Evolutionary conservation across 2,329 filamentous ascomycete species (phyloP).

Genomic region (Fusarium citri): DNA sequence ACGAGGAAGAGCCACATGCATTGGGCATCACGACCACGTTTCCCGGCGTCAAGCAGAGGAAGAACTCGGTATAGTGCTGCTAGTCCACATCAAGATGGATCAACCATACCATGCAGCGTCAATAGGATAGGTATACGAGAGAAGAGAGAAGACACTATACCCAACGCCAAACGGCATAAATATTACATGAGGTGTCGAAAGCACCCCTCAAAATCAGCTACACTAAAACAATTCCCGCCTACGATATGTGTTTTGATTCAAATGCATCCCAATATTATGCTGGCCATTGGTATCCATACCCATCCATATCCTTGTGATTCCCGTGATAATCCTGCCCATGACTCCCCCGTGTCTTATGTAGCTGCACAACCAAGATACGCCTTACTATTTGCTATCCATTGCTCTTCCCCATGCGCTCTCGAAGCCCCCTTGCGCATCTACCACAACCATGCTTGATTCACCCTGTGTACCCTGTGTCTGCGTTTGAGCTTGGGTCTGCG

Average conservation of each 20-base stretch:
- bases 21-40: neutral
- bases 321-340: conserved; percentile 25
- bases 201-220: conserved; percentile 24
- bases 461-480: conserved; percentile 30
- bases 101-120: conserved; percentile 5
- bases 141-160: conserved; percentile 32
- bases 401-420: conserved; percentile 79
- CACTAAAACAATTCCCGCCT: conserved; percentile 7
- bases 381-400: conserved; percentile 45
- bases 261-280: conserved; percentile 33
- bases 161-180: conserved; percentile 41
- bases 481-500: conserved; percentile 30
- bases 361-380: conserved; percentile 18
- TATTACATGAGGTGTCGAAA: conserved; percentile 35
- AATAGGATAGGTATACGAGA: neutral
- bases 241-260: conserved; percentile 32
- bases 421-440: conserved; percentile 64
- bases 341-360: conserved; percentile 32
- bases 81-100: neutral
- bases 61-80: neutral
- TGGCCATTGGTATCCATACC: conserved; percentile 21
- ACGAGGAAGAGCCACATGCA: neutral
- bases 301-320: conserved; percentile 3
- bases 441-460: conserved; percentile 66
- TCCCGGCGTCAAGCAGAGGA: neutral